These are phyloP conservation scores for Verticillium nubilum DNA, from an alignment of 2,329 filamentous ascomycete species.

Conservation along the genomic window DNA sequence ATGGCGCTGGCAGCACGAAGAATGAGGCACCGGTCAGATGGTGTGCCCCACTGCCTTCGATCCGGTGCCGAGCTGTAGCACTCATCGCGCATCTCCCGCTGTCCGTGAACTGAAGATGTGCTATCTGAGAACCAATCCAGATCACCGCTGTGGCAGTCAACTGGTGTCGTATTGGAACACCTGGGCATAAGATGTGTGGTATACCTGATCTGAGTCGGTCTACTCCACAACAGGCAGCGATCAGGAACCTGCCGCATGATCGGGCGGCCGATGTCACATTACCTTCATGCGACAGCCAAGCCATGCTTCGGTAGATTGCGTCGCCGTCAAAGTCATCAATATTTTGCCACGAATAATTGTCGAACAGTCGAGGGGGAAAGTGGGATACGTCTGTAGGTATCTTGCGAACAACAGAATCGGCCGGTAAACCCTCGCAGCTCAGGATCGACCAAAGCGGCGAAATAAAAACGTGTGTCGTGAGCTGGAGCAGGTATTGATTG, in stretches of 20 bases:
- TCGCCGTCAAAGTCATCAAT: no score
- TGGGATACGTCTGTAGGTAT: no score
- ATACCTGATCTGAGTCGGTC: not conserved
- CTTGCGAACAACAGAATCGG: no score
- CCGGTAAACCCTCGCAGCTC: no score
- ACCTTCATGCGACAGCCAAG: not conserved
- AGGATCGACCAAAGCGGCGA: no score
- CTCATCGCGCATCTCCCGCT: not conserved
- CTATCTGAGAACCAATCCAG: not conserved
- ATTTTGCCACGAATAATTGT: no score
- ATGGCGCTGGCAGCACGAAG: not conserved
- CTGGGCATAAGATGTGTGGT: not conserved
- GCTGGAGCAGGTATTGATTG: no score
- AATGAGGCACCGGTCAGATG: not conserved
- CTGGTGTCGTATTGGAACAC: not conserved
- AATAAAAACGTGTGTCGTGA: no score
- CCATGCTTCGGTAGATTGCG: no score
- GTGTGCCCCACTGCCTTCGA: not conserved
- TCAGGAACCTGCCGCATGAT: constrained; percentile 4
- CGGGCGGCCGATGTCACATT: not conserved
- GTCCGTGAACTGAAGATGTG: not conserved
- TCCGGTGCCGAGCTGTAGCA: not conserved
- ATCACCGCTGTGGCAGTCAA: not conserved
- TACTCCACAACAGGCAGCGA: constrained; percentile 2
- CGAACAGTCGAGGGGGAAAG: no score